Percentiles rank a stretch among this genome's conserved stretches.
These are phyloP conservation scores for Podaxis mareebaensis DNA, from an alignment of 768 basidiomycete genomes.

Conservation along the genomic window DNA sequence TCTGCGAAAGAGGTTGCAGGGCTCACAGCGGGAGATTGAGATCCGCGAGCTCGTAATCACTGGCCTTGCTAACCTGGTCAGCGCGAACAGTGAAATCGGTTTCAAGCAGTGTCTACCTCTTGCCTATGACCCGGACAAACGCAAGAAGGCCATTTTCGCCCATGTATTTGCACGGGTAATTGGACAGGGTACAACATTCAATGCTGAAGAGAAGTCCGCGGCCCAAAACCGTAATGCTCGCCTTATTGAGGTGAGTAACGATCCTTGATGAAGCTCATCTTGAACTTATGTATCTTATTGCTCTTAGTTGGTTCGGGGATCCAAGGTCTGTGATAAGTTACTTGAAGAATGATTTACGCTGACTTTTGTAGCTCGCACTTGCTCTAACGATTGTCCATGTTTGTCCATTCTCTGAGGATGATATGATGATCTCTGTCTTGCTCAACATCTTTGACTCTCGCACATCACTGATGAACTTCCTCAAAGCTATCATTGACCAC, in stretches of 20 bases:
- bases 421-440: slow-evolving; percentile 82
- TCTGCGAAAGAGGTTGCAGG: slow-evolving; percentile 36
- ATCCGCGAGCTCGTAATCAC: slow-evolving; percentile 77
- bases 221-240: slow-evolving; percentile 49
- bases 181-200: slow-evolving; percentile 77
- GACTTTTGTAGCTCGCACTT: slow-evolving; percentile 57
- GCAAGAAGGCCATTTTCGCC: slow-evolving; percentile 78
- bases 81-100: slow-evolving; percentile 83
- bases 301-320: slow-evolving; percentile 66
- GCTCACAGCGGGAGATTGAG: slow-evolving; percentile 55
- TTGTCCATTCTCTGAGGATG: slow-evolving; percentile 77
- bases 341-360: background rate
- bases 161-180: slow-evolving; percentile 83
- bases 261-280: background rate
- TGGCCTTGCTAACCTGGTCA: slow-evolving; percentile 79
- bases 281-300: slow-evolving; percentile 7
- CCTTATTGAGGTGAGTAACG: slow-evolving; percentile 55
- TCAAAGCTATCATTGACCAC: slow-evolving; percentile 83
- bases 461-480: slow-evolving; percentile 64
- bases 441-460: slow-evolving; percentile 86
- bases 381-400: slow-evolving; percentile 87
- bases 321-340: slow-evolving; percentile 55
- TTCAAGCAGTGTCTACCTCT: slow-evolving; percentile 85
- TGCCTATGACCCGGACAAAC: slow-evolving; percentile 71
- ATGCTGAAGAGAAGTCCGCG: slow-evolving; percentile 53